Conservation (phyloP, 2,329 filamentous ascomycete genomes). For the Stemphylium lycopersici region DNA sequence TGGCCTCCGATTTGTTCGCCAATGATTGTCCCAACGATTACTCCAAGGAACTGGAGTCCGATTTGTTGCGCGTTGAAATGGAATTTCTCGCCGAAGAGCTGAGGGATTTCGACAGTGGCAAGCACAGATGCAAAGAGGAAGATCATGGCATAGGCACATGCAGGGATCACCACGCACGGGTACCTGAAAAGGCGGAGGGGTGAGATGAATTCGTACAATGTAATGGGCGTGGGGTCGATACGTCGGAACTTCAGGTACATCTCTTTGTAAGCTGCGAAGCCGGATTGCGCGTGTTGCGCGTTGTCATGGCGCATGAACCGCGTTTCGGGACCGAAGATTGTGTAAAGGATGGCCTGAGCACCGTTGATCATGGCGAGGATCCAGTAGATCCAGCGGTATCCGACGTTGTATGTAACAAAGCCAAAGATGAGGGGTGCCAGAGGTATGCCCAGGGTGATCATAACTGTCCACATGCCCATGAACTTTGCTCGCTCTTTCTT, state of each 20-base stretch:
- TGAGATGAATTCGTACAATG: conserved; percentile 57
- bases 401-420: conserved; percentile 58
- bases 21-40: conserved; percentile 63
- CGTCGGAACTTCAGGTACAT: conserved; percentile 56
- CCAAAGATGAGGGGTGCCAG: conserved; percentile 51
- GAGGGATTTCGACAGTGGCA: conserved; percentile 64
- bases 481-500: conserved; percentile 60
- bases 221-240: conserved; percentile 60
- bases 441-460: conserved; percentile 59
- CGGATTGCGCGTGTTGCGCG: conserved; percentile 32
- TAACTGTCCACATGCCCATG: conserved; percentile 64
- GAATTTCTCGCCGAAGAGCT: conserved; percentile 63
- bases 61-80: conserved; percentile 63
- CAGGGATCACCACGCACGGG: conserved; percentile 58
- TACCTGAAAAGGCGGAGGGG: conserved; percentile 57
- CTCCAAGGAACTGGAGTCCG: conserved; percentile 63
- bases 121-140: conserved; percentile 63
- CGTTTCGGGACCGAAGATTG: conserved; percentile 59
- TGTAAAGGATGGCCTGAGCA: conserved; percentile 62
- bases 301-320: conserved; percentile 56
- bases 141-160: conserved; percentile 62
- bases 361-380: conserved; percentile 63
- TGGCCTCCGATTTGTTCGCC: conserved; percentile 65
- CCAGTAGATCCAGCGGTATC: conserved; percentile 66
- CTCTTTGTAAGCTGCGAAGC: conserved; percentile 51